Evolutionary conservation across 2,329 filamentous ascomycete species (phyloP).

Genomic region (Cadophora malorum): DNA sequence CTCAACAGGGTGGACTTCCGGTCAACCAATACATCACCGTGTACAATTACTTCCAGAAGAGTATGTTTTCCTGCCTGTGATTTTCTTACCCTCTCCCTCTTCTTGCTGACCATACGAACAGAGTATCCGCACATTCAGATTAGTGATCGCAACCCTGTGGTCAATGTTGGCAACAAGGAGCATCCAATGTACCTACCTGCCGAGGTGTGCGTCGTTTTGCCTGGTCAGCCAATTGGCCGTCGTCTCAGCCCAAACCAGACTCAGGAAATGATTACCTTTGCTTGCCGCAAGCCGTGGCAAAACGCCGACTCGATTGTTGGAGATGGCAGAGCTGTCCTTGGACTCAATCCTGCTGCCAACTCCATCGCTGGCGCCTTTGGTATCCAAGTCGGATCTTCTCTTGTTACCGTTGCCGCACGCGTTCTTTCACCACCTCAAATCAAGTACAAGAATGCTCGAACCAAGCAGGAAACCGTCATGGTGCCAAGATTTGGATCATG

Average conservation of each 20-base stretch:
- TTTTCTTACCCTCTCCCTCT: no score
- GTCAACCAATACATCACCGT: constrained; percentile 57
- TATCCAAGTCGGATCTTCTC: constrained; percentile 58
- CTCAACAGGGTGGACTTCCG: constrained; percentile 43
- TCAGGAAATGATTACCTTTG: constrained; percentile 72
- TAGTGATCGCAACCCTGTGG: constrained; percentile 56
- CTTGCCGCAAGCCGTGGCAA: constrained; percentile 67
- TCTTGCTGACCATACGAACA: constrained; percentile 51
- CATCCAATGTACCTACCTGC: constrained; percentile 70
- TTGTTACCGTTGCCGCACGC: constrained; percentile 77
- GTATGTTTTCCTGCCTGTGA: constrained; percentile 43
- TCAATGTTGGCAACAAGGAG: constrained; percentile 67
- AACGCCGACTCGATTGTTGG: constrained; percentile 72
- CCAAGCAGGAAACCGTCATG: constrained; percentile 36
- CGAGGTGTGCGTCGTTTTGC: constrained; percentile 67
- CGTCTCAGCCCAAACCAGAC: constrained; percentile 68
- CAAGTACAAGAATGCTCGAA: constrained; percentile 54
- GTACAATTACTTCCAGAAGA: constrained; percentile 59
- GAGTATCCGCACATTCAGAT: constrained; percentile 58
- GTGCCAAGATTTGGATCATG: constrained; percentile 62
- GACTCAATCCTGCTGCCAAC: constrained; percentile 55
- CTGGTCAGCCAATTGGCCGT: constrained; percentile 67
- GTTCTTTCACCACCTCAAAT: constrained; percentile 68
- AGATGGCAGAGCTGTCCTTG: constrained; percentile 62
- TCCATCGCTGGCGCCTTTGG: constrained; percentile 60